Evolutionary conservation across 495 filamentous ascomycete species (phyloP).

Genomic region (Tuber magnatum): DNA sequence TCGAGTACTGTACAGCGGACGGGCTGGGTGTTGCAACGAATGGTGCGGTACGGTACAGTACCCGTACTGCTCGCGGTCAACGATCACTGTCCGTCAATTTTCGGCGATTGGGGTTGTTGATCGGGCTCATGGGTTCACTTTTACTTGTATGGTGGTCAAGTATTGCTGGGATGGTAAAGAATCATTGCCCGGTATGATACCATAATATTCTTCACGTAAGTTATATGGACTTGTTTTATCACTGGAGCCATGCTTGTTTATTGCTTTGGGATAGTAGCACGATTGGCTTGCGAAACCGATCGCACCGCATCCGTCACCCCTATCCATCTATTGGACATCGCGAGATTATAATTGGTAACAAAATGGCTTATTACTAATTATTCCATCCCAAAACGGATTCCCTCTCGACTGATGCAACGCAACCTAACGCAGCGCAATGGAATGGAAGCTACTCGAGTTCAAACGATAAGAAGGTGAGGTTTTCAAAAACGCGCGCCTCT

Average conservation of each 20-base stretch:
- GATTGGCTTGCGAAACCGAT: not conserved
- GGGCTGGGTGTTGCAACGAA: too few species aligned
- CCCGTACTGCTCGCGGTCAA: not conserved
- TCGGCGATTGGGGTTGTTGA: not conserved
- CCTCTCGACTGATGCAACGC: not conserved
- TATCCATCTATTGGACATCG: not conserved
- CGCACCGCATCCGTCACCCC: not conserved
- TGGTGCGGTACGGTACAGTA: not conserved
- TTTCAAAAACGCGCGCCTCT: constrained; percentile 1
- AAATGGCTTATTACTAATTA: not conserved
- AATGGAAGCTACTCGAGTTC: not conserved
- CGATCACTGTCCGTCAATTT: not conserved
- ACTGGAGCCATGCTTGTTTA: not conserved
- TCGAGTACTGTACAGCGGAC: too few species aligned
- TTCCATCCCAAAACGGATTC: not conserved
- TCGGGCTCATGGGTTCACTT: not conserved
- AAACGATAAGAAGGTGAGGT: not conserved
- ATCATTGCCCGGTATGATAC: not conserved
- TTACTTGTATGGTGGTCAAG: not conserved
- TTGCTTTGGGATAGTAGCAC: not conserved
- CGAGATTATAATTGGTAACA: not conserved
- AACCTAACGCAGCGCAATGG: too few species aligned
- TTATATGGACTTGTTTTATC: not conserved
- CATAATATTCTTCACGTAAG: not conserved
- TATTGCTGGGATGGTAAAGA: not conserved